phyloP scores from a whole-genome alignment of 2,329 filamentous ascomycete genomes.

The Aspergillus fijiensis region DNA sequence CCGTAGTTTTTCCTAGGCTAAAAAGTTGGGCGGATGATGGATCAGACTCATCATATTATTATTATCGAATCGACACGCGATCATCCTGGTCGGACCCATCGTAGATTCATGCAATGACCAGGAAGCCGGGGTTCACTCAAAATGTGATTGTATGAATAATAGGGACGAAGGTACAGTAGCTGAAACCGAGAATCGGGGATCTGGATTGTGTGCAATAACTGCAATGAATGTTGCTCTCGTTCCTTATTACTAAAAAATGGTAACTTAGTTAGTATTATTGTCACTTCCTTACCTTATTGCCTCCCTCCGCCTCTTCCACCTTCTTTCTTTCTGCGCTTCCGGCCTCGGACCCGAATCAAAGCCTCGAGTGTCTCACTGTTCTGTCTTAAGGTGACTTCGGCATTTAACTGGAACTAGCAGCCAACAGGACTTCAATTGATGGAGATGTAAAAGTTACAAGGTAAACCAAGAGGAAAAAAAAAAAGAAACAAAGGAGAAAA shows the following conservation, averaged over 20 bases:
- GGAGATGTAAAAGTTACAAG: too few species aligned
- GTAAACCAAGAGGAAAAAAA: too few species aligned
- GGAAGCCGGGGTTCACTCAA: background rate
- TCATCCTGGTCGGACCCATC: constrained; percentile 7
- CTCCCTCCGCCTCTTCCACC: background rate
- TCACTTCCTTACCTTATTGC: background rate
- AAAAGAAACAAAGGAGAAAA: too few species aligned
- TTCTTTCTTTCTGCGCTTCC: too few species aligned
- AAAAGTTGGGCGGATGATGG: background rate
- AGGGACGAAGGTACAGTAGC: too few species aligned
- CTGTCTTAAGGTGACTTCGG: background rate
- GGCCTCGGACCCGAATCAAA: background rate
- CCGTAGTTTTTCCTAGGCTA: background rate
- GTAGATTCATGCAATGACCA: constrained; percentile 9
- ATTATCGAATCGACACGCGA: constrained; percentile 7
- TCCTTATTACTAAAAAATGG: too few species aligned
- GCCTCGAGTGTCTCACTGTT: background rate
- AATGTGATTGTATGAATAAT: background rate
- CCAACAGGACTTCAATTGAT: background rate
- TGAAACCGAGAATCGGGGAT: too few species aligned
- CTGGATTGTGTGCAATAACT: too few species aligned
- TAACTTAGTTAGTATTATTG: too few species aligned
- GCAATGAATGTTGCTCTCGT: too few species aligned
- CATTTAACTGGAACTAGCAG: background rate
- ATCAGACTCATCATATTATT: background rate